Base-by-base conservation (phyloP, 805 yeast species). In the Jamesozyma gamospora region DNA sequence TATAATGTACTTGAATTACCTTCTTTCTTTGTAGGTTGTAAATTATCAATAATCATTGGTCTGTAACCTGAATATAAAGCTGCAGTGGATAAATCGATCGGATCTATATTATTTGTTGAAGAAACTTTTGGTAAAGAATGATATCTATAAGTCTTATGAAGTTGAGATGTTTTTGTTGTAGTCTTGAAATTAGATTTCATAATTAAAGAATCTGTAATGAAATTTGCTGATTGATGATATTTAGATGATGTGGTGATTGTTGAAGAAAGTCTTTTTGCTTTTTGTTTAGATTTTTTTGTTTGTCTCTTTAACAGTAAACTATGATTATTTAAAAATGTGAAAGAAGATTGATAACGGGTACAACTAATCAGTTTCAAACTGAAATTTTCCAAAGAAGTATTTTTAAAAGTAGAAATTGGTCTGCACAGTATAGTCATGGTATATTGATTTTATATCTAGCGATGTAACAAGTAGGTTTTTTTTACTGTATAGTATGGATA, bases 71-170 rank as follows among this genome's bases (percentile, higher is more conserved):
- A 50, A 36, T 52, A 58, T 26, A 59, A 42, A 29, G 52, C 44
- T n/a, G 47, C 41, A 12, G 53, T 45, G 25, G 42, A 44, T 21
- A 58, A 43, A 15, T 55, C 58, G 10, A 46, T 45, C 1, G 45
- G 53, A 19, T 50, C 48, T 9, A 57, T 34, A 39, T 53, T 46
- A 12, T 41, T 42, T 11, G 59, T 56, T 4, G 55, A 45, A 12
- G 60, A 56, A 9, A 53, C 62, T 36, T 52, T 44, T 26, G 63
- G 63, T 17, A 59, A 32, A 47, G 58, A 50, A 9, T 56, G 51
- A 36, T 49, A 57, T 39, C 50, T 57, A 26, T 42, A 40, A 28
- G 33, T 45, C 21, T 40, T 43, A 25, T 33, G 39, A 35, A 25
- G 25, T 14, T 19, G 27, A 15, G 19, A n/a, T n/a, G n/a, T n/a